Base-by-base conservation (phyloP, 768 basidiomycete species). In the Leucogyrophana mollusca region DNA sequence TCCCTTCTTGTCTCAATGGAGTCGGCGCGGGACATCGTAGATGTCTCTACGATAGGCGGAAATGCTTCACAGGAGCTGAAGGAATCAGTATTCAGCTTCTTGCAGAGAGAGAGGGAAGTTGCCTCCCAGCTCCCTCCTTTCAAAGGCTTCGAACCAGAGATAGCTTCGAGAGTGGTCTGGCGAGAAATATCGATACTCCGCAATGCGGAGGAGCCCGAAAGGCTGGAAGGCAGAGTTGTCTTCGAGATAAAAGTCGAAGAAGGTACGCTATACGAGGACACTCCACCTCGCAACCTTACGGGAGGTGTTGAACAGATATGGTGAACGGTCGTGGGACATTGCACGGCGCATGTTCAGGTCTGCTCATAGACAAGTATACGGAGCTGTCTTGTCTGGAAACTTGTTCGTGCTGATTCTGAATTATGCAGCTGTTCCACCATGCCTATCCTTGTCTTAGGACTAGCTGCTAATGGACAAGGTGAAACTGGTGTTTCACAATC, bases 321-420 rank as follows among this genome's bases (percentile, higher is more conserved):
- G 41, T 82, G 8, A 82, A 82, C 49, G 68, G 64, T 16, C 52
- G 39, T 3, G 70, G 70, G n/a, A 69, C 58, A 34, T 53, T 83
- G 1, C 82, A 83, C 38, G 81, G 80, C 21, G 79, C 73, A 16
- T 83, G 80, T 51, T 69, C 74, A 2, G 79, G 77, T 0, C 69
- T 74, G 43, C 59, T 83, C 4, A 71, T 82, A 33, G 80, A 83
- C 59, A 53, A 72, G 81, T 77, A 36, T 68, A 14, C 38, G 23
- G 40, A 32, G n/a, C 22, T 13, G 21, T 16, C 39, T 10, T 35
- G 16, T 20, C 45, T 13, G n/a, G n/a, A n/a, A 45, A 11, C 7
- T 30, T 13, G 27, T 30, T 7, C 6, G 13, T 30, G 27, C 27
- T 30, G 27, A 4, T 45, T 36, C 25, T 41, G 16, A 22, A 6